Evolutionary conservation across 2,329 filamentous ascomycete genomes (phyloP).

Genomic region (Bipolaris bicolor): DNA sequence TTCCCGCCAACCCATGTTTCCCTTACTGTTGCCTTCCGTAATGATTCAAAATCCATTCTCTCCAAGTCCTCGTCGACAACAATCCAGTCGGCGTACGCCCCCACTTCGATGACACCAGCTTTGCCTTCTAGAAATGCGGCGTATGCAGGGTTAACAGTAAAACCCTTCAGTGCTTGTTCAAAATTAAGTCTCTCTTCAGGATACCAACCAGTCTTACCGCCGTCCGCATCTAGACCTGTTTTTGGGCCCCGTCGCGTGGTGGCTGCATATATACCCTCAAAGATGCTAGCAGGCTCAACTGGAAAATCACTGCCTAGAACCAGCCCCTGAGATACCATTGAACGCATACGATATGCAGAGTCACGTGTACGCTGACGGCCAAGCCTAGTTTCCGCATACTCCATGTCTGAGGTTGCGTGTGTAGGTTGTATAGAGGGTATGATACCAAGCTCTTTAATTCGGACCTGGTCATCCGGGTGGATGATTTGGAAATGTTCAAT

Average conservation of each 20-base stretch:
- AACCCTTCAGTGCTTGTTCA: constrained; percentile 66
- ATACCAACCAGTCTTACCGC: constrained; percentile 63
- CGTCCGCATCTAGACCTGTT: constrained; percentile 51
- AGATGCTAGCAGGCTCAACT: constrained; percentile 71
- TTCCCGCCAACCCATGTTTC: constrained; percentile 73
- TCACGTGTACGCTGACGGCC: constrained; percentile 60
- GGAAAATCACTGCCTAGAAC: constrained; percentile 74
- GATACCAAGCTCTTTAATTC: constrained; percentile 65
- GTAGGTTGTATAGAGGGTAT: constrained; percentile 74
- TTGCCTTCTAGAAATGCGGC: constrained; percentile 65
- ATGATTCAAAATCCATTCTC: constrained; percentile 54
- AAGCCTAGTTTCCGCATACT: constrained; percentile 67
- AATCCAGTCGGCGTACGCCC: constrained; percentile 72
- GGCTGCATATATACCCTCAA: constrained; percentile 72
- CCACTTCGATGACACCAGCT: constrained; percentile 65
- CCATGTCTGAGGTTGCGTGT: constrained; percentile 74
- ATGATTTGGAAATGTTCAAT: constrained; percentile 76
- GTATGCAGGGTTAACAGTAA: constrained; percentile 65
- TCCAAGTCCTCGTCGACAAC: constrained; percentile 68
- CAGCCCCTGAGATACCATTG: constrained; percentile 60
- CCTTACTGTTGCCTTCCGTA: constrained; percentile 62
- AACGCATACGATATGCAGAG: constrained; percentile 71
- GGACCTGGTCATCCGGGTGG: constrained; percentile 66
- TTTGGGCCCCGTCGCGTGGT: constrained; percentile 65
- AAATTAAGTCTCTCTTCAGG: constrained; percentile 64